These are phyloP conservation scores for Rubia tinctorum DNA, from an alignment of 305 asterid genomes.

Conservation along the genomic window DNA sequence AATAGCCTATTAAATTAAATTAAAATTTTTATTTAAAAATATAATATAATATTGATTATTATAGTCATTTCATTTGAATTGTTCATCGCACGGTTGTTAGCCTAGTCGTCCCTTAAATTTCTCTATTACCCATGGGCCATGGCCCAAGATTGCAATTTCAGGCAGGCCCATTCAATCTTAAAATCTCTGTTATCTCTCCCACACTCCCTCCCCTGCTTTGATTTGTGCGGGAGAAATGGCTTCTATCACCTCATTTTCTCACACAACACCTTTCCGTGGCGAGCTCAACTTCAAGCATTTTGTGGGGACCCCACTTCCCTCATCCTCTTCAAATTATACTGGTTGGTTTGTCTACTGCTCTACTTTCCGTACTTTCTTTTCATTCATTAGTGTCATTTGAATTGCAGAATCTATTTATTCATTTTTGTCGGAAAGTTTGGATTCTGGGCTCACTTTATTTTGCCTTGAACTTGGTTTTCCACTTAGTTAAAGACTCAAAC, in stretches of 20 bases:
- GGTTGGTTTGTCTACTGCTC: slow-evolving; percentile 19
- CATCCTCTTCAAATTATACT: slow-evolving; percentile 10
- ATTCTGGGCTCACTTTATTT: slow-evolving; percentile 14
- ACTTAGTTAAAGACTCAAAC: slow-evolving; percentile 35
- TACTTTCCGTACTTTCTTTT: neutral
- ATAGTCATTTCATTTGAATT: no score
- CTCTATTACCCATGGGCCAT: no score
- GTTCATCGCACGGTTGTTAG: no score
- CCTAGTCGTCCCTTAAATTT: no score
- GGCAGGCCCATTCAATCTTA: neutral
- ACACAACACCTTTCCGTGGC: slow-evolving; percentile 18
- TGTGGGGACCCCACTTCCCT: slow-evolving; percentile 9
- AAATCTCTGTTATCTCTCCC: neutral
- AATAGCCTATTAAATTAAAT: no score
- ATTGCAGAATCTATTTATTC: slow-evolving; percentile 1
- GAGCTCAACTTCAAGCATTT: slow-evolving; percentile 14
- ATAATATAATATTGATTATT: no score
- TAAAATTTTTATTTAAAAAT: no score
- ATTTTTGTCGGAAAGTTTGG: slow-evolving; percentile 11
- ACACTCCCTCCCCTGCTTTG: neutral
- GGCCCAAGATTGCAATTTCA: no score
- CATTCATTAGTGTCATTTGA: neutral
- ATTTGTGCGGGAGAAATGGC: slow-evolving; percentile 18
- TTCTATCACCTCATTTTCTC: slow-evolving; percentile 17
- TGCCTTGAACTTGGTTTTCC: slow-evolving; percentile 24